Conservation (phyloP, 1,284 basidiomycete genomes). For the Termitomyces sp. region DNA sequence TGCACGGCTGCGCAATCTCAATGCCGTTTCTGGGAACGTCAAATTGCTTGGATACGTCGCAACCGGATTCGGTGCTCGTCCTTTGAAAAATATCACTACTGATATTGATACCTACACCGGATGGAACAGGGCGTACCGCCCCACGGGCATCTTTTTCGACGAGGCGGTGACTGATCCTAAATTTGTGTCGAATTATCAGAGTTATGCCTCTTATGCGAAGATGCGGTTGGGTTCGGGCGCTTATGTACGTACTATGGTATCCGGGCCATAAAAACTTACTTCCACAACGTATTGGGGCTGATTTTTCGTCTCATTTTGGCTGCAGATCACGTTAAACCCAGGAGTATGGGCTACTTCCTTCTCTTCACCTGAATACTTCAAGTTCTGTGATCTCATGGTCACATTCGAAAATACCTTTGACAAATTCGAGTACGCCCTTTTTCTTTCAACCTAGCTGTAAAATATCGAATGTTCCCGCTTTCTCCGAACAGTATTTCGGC, state of each 20-base stretch:
- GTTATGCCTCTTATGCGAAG: conserved; percentile 6
- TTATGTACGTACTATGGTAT: conserved; percentile 6
- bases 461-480: background rate
- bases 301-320: no score
- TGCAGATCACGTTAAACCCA: conserved; percentile 21
- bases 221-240: conserved; percentile 6
- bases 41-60: conserved; percentile 32
- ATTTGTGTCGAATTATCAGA: conserved; percentile 7
- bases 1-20: conserved; percentile 18
- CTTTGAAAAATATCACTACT: conserved; percentile 18
- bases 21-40: conserved; percentile 23
- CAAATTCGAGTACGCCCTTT: conserved; percentile 16
- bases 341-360: conserved; percentile 8
- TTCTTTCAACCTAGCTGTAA: background rate
- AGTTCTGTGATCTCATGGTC: conserved; percentile 19
- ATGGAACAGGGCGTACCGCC: conserved; percentile 27
- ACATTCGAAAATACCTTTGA: conserved; percentile 17
- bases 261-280: no score
- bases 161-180: conserved; percentile 19
- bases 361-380: conserved; percentile 14
- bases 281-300: no score
- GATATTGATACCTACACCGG: conserved; percentile 32
- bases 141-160: conserved; percentile 37
- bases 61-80: conserved; percentile 23
- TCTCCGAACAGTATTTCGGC: background rate